Evolutionary conservation across 805 yeast genomes (phyloP).

Genomic region (Nakazawaea wyomingensis): DNA sequence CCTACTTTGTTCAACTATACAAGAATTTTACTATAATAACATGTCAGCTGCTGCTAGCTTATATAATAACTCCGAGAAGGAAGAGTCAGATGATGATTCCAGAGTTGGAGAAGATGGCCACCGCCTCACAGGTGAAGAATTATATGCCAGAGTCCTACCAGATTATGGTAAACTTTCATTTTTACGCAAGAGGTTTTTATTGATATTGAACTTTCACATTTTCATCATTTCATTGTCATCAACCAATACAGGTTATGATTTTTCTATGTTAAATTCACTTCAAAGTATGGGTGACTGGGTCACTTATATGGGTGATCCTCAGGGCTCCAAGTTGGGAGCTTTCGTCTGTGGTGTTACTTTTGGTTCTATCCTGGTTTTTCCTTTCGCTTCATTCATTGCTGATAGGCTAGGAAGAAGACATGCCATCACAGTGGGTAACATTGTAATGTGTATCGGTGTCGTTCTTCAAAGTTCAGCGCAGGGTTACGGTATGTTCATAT

Average conservation of each 20-base stretch:
- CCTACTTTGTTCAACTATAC: too few species aligned
- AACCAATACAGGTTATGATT: conserved; percentile 37
- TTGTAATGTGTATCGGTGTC: conserved; percentile 50
- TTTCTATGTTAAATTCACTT: conserved; percentile 46
- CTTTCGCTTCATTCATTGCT: conserved; percentile 1
- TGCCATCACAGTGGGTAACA: conserved; percentile 44
- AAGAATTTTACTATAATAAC: too few species aligned
- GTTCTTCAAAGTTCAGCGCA: conserved; percentile 45
- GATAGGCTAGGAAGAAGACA: conserved; percentile 60
- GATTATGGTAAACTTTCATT: conserved; percentile 8
- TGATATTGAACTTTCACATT: conserved; percentile 31
- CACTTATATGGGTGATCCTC: conserved; percentile 32
- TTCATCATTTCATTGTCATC: conserved; percentile 40
- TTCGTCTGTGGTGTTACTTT: conserved; percentile 35
- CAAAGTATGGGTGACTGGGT: conserved; percentile 40
- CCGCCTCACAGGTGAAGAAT: too few species aligned
- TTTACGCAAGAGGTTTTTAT: conserved; percentile 17
- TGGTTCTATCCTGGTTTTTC: conserved; percentile 24
- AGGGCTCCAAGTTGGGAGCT: conserved; percentile 36
- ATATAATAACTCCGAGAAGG: too few species aligned
- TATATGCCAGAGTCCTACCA: conserved; percentile 5
- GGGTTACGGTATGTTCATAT: conserved; percentile 30
- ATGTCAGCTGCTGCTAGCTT: too few species aligned
- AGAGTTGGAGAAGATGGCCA: conserved; percentile 6
- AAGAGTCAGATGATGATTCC: neutral